phyloP scores from a whole-genome alignment of 169 alveolate species.

The Plasmodium vinckei region DNA sequence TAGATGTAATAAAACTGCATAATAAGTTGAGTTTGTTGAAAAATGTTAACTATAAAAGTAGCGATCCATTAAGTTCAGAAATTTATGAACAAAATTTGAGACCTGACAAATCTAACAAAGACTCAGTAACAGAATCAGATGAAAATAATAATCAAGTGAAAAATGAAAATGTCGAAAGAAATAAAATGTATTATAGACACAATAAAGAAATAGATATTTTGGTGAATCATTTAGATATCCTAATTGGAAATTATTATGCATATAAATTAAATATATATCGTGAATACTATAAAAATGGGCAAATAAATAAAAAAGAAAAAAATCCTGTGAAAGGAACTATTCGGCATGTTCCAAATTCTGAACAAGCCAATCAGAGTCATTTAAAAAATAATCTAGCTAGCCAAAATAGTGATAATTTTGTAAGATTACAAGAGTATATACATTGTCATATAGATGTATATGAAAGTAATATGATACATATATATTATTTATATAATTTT shows the following conservation, averaged over 20 bases:
- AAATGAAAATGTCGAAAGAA: not conserved
- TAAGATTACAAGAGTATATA: no score
- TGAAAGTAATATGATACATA: not conserved
- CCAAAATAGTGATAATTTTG: not conserved
- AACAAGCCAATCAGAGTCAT: not conserved
- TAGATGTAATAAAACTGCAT: conserved; percentile 39
- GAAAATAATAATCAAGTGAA: not conserved
- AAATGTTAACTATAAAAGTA: no score
- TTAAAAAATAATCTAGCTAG: not conserved
- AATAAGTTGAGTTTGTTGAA: conserved; percentile 1
- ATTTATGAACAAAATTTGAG: not conserved
- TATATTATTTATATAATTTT: conserved; percentile 46
- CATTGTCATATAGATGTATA: not conserved
- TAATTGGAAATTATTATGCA: conserved; percentile 27
- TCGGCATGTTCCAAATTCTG: not conserved
- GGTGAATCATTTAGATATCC: conserved; percentile 50
- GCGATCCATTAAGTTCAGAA: not conserved
- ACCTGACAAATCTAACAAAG: not conserved
- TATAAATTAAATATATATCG: conserved; percentile 39
- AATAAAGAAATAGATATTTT: conserved; percentile 40
- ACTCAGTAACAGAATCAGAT: not conserved
- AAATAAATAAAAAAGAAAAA: not conserved
- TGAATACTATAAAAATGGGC: conserved; percentile 10
- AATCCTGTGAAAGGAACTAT: not conserved
- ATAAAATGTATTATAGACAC: conserved; percentile 30